A percentile compares a stretch with the other conserved stretches of the same genome.
Conservation (phyloP, 257 asterid genomes). For the Lavandula angustifolia region DNA sequence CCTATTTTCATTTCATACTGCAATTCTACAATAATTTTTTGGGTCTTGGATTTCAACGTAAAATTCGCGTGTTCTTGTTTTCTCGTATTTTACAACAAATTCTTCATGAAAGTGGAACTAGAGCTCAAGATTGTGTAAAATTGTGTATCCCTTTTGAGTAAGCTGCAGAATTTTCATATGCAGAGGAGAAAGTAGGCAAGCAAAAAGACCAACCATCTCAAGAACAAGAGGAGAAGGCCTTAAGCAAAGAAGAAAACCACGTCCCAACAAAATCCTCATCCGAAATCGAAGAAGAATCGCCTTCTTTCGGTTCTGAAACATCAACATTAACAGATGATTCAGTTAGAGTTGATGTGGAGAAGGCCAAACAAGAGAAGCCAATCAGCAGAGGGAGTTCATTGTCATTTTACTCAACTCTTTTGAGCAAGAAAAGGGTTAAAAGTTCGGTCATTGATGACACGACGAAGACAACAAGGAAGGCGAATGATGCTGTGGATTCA, state of each 20-base stretch:
- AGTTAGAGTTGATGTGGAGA: conserved; percentile 37
- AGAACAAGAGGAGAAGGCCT: conserved; percentile 30
- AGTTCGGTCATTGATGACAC: conserved; percentile 32
- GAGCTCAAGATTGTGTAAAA: too few species aligned
- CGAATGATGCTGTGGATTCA: neutral
- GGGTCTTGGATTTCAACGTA: too few species aligned
- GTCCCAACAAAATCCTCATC: conserved; percentile 45
- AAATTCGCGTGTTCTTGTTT: too few species aligned
- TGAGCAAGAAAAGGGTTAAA: conserved; percentile 39
- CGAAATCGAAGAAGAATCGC: conserved; percentile 72
- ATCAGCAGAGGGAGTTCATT: conserved; percentile 1
- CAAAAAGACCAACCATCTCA: conserved; percentile 33
- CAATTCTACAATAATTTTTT: too few species aligned
- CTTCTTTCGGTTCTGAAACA: conserved; percentile 55
- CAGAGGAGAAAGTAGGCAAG: conserved; percentile 37
- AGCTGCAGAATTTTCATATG: conserved; percentile 20
- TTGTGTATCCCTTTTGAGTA: too few species aligned
- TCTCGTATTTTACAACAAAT: too few species aligned
- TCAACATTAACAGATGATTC: conserved; percentile 67
- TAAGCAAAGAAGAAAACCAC: conserved; percentile 34
- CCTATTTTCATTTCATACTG: too few species aligned
- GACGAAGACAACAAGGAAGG: conserved; percentile 13
- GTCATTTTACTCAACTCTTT: conserved; percentile 31
- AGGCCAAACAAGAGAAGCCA: conserved; percentile 25
- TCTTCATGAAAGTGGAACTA: too few species aligned